Evolutionary conservation across 495 filamentous ascomycete species (phyloP), one percentile per base, ranked within the genome.

Genomic region (Penicillium subrubescens): DNA sequence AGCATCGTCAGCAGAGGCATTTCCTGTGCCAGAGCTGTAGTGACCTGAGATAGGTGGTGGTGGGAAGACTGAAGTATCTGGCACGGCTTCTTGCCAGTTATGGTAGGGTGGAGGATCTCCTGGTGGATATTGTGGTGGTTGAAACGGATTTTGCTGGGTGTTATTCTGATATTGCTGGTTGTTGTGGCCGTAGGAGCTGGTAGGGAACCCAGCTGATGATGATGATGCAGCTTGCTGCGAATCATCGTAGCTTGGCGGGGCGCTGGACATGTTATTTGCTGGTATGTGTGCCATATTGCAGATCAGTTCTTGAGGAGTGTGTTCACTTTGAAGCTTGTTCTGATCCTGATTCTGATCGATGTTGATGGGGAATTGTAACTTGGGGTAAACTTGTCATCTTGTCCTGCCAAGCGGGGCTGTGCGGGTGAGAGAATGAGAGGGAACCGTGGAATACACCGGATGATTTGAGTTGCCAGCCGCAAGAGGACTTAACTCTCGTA

Each of bases 41-140:
- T 88, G 86, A 41, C 87, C 86, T 63, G 93, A 77, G 50, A 83
- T 77, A 2, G 94, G 93, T 0, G 94, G 92, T 2, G 94, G 94
- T 0, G 93, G 93, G 55, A 97, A 88, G 39, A 88, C 83, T 1
- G 92, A 78, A 29, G 86, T 95, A 73, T 97, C 93, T 3, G 91
- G 91, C 12, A 96, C 87, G 6, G 87, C 82, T 29, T 86, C 82
- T 68, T 90, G 82, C 93, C 92, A 96, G 80, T 93, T 90, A 71
- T 96, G 91, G 68, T 90, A 86, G 29, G 84, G 80, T 31, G 88
- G 86, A 7, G 86, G 85, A 1, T 84, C 71, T 3, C 67, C 57
- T 14, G 52, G 17, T 25, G 53, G 53, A 21, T 37, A 31, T 10
- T 56, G 53, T 8, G 29, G 7, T n/a, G 12, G 31, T 15, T 56